Percentiles rank a stretch among this genome's conserved stretches.
Evolutionary conservation across 352 stramenopile species (phyloP).

Genomic region (Phytophthora pseudosyringae): DNA sequence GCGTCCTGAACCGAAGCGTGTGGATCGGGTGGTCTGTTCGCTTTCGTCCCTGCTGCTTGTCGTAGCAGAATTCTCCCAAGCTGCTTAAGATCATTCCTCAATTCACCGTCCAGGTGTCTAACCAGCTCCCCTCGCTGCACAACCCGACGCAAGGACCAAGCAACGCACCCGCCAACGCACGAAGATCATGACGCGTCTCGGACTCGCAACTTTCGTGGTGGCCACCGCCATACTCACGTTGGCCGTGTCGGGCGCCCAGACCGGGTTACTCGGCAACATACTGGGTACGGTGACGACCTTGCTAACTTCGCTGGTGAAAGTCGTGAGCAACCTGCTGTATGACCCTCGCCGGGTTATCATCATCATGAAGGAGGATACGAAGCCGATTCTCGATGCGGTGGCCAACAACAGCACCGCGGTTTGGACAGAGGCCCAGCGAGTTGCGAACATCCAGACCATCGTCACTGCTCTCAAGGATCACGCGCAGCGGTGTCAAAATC

Average conservation of each 20-base stretch:
- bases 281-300: conserved; percentile 5
- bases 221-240: conserved; percentile 4
- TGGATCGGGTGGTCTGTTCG: background rate
- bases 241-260: conserved; percentile 14
- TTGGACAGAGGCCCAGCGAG: conserved; percentile 27
- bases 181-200: conserved; percentile 26
- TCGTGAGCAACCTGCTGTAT: conserved; percentile 6
- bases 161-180: background rate
- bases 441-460: conserved; percentile 29
- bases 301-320: conserved; percentile 27
- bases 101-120: conserved; percentile 42
- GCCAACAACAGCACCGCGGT: conserved; percentile 20
- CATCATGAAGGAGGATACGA: conserved; percentile 18
- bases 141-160: conserved; percentile 3
- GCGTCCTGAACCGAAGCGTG: conserved; percentile 11
- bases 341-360: conserved; percentile 27
- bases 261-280: conserved; percentile 10
- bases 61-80: conserved; percentile 7
- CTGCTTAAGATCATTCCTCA: conserved; percentile 37
- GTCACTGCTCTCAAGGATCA: conserved; percentile 28
- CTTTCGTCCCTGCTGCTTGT: background rate
- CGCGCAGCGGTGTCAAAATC: conserved; percentile 10
- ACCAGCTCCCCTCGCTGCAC: conserved; percentile 19
- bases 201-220: conserved; percentile 19
- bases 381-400: conserved; percentile 3